Evolutionary conservation across 306 rosid species (phyloP).

Genomic region (Alnus rubra): DNA sequence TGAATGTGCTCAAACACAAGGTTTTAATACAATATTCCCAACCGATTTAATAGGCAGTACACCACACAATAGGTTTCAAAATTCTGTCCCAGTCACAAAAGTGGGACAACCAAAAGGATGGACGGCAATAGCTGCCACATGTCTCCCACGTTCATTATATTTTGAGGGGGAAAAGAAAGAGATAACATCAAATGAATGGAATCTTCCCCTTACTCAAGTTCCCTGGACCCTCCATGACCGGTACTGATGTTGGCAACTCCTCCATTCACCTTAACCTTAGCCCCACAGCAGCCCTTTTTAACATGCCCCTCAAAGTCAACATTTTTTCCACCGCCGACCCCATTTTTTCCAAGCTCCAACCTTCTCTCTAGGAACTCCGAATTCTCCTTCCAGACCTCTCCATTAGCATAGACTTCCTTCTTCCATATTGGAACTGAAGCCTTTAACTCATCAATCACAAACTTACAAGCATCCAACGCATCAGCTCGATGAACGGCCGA

Average conservation of each 20-base stretch:
- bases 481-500: constrained; percentile 76
- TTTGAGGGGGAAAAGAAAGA: not conserved
- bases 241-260: constrained; percentile 21
- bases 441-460: constrained; percentile 79
- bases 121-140: not conserved
- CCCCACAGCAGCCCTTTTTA: constrained; percentile 58
- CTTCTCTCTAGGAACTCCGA: constrained; percentile 75
- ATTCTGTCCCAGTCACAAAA: not conserved
- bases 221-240: constrained; percentile 1
- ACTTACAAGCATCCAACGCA: constrained; percentile 81
- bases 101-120: not conserved
- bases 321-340: constrained; percentile 22
- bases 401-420: constrained; percentile 85
- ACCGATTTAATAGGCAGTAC: not conserved
- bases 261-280: constrained; percentile 52
- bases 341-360: constrained; percentile 51
- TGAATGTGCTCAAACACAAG: not conserved
- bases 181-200: not conserved
- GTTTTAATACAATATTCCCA: not conserved
- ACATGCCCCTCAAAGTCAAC: constrained; percentile 30
- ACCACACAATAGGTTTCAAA: not conserved
- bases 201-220: constrained; percentile 3
- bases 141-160: not conserved
- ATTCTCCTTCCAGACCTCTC: constrained; percentile 97
- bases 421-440: constrained; percentile 95